These are phyloP conservation scores for Xerocomus spinulosus DNA, from an alignment of 768 basidiomycete species.

Conservation along the genomic window DNA sequence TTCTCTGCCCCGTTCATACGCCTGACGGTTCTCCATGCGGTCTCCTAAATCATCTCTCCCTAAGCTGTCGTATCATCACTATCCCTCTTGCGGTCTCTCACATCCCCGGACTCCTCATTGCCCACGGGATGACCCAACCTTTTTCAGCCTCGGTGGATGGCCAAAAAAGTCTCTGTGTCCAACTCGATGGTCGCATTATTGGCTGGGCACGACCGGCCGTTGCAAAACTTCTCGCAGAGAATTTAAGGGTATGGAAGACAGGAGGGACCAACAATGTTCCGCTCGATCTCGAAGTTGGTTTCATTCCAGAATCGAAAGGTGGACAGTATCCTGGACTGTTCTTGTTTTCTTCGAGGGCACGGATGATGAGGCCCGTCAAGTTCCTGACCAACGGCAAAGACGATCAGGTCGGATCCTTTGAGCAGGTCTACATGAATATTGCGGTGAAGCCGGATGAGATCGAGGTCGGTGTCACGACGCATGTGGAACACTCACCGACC, in stretches of 20 bases:
- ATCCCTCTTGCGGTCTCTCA: conserved; percentile 67
- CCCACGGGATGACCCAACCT: conserved; percentile 92
- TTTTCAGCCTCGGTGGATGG: conserved; percentile 81
- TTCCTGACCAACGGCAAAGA: conserved; percentile 80
- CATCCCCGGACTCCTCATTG: conserved; percentile 74
- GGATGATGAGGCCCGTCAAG: conserved; percentile 99
- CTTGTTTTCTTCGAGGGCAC: conserved; percentile 77
- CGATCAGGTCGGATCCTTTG: conserved; percentile 93
- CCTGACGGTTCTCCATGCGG: conserved; percentile 98
- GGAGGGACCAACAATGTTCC: conserved; percentile 78
- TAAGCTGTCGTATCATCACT: conserved; percentile 89
- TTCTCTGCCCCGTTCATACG: conserved; percentile 97
- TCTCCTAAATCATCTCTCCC: conserved; percentile 92
- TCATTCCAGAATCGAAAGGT: conserved; percentile 82
- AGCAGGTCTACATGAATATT: conserved; percentile 99
- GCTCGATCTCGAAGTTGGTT: conserved; percentile 90
- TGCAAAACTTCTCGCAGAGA: conserved; percentile 75
- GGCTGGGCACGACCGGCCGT: conserved; percentile 83
- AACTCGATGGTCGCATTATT: conserved; percentile 92
- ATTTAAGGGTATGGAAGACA: conserved; percentile 92
- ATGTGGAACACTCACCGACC: conserved; percentile 92
- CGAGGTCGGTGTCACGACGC: conserved; percentile 68
- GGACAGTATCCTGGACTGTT: conserved; percentile 97
- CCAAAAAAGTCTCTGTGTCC: conserved; percentile 75
- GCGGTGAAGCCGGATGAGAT: conserved; percentile 89